Conservation (phyloP, 192 early-diverging fungal genomes). For the Obelidium mucronatum region DNA sequence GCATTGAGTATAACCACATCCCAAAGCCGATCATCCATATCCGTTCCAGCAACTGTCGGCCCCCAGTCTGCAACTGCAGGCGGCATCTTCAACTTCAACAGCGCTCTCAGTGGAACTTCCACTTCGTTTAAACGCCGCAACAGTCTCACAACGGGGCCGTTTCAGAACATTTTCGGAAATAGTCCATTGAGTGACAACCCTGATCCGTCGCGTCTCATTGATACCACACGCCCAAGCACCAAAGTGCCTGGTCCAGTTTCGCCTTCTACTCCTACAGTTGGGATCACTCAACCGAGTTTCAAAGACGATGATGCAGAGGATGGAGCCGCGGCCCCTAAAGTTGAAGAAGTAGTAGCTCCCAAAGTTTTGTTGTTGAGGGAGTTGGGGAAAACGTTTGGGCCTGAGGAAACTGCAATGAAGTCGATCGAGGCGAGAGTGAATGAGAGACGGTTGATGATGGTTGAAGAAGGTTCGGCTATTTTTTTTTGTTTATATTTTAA, state of each 20-base stretch:
- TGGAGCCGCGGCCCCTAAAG: slow-evolving; percentile 2
- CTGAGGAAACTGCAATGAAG: slow-evolving; percentile 17
- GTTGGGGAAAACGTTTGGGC: slow-evolving; percentile 22
- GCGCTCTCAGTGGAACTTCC: slow-evolving; percentile 5
- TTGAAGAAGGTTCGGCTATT: slow-evolving; percentile 6
- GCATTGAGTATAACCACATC: background rate
- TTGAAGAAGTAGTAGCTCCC: background rate
- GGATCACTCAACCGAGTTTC: slow-evolving; percentile 10
- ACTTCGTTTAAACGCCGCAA: slow-evolving; percentile 13
- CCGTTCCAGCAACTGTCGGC: background rate
- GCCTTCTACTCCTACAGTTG: slow-evolving; percentile 12
- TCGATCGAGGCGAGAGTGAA: slow-evolving; percentile 24
- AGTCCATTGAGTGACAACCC: background rate
- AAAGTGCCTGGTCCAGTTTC: background rate
- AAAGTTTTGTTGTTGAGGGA: slow-evolving; percentile 14
- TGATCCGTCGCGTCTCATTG: background rate
- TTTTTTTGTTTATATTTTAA: background rate
- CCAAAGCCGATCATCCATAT: background rate
- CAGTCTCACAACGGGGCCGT: background rate
- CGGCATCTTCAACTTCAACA: slow-evolving; percentile 33
- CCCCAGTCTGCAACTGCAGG: slow-evolving; percentile 7
- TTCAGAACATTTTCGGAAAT: slow-evolving; percentile 10
- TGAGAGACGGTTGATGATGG: slow-evolving; percentile 26
- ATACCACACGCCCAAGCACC: background rate
- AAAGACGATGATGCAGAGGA: slow-evolving; percentile 9